phyloP scores from a whole-genome alignment of 352 stramenopile genomes.

The Phytophthora pluvialis region DNA sequence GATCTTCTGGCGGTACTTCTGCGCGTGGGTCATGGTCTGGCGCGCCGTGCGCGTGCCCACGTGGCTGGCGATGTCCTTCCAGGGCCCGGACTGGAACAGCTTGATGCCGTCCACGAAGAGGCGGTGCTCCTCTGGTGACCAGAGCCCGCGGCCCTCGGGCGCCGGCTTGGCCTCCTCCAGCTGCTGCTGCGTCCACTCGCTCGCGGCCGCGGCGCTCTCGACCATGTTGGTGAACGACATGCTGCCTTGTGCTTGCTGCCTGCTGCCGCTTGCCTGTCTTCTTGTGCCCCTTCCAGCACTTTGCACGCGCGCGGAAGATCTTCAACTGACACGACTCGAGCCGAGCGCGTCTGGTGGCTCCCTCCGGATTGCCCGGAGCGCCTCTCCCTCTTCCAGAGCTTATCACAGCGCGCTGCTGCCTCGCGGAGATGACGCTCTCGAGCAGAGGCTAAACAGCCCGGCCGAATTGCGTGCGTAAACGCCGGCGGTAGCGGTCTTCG shows the following conservation, averaged over 20 bases:
- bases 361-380: slow-evolving; percentile 17
- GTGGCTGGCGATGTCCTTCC: slow-evolving; percentile 81
- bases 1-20: slow-evolving; percentile 90
- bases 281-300: slow-evolving; percentile 14
- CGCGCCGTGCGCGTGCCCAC: slow-evolving; percentile 74
- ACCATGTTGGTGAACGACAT: slow-evolving; percentile 49
- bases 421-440: slow-evolving; percentile 32
- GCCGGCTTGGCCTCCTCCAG: slow-evolving; percentile 41
- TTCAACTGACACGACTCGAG: slow-evolving; percentile 55
- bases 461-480: slow-evolving; percentile 13
- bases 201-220: slow-evolving; percentile 27
- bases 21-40: slow-evolving; percentile 84
- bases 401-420: slow-evolving; percentile 25
- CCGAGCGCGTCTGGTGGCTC: slow-evolving; percentile 18
- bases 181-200: slow-evolving; percentile 39
- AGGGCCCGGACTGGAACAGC: slow-evolving; percentile 74
- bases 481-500: not conserved
- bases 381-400: slow-evolving; percentile 23
- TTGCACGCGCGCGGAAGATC: slow-evolving; percentile 52
- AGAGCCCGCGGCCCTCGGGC: slow-evolving; percentile 67
- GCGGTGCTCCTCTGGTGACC: slow-evolving; percentile 75
- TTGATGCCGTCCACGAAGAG: slow-evolving; percentile 83
- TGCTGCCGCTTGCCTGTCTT: slow-evolving; percentile 3
- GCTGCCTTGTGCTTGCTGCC: not conserved
- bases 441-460: slow-evolving; percentile 28